Base-by-base conservation (phyloP, 805 yeast species). In the Teunomyces pallodes region DNA sequence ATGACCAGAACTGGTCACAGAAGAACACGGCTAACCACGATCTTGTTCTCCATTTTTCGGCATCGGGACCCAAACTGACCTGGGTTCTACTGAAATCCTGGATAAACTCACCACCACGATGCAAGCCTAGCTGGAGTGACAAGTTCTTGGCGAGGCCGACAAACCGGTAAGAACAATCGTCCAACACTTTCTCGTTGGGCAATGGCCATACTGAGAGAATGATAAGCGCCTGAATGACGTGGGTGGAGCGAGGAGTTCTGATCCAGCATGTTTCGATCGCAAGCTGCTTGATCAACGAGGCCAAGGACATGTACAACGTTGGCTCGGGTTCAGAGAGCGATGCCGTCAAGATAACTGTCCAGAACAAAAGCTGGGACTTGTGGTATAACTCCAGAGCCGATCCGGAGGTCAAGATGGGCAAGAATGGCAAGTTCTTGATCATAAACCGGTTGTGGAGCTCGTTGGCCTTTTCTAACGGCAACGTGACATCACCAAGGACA, bases 221-320 rank as follows among this genome's bases (percentile, higher is more conserved):
- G 24, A 91, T 69, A 35, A 91, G 71, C 0, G 97, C 96, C 61
- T 91, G 97, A 6, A 91, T 89, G 35, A 91, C 91, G 64, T 91
- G 96, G 0, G 97, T 88, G 2, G 96, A 87, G 60, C 97, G 77
- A 2, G 97, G 97, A 0, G 97, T 91, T 48, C 91, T 74, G 43
- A 90, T 82, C 95, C 96, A 89, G 67, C 96, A 90, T 0, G 95
- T 88, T 59, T 88, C 96, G 46, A 89, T 89, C 0, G 96, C 96
- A 55, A 90, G 70, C 59, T 88, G 94, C 59, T 87, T 88, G 55
- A 91, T 87, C 36, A 89, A 73, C 1, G 88, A 81, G 12, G 94
- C 86, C 41, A 90, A 70, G 27, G 86, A 77, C 65, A 81, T 80
- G 70, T 91, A 91, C 41, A 90, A 62, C 0, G 87, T 76, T 3